Evolutionary conservation across 2,329 filamentous ascomycete species (phyloP).

Genomic region (Penicillium palitans): DNA sequence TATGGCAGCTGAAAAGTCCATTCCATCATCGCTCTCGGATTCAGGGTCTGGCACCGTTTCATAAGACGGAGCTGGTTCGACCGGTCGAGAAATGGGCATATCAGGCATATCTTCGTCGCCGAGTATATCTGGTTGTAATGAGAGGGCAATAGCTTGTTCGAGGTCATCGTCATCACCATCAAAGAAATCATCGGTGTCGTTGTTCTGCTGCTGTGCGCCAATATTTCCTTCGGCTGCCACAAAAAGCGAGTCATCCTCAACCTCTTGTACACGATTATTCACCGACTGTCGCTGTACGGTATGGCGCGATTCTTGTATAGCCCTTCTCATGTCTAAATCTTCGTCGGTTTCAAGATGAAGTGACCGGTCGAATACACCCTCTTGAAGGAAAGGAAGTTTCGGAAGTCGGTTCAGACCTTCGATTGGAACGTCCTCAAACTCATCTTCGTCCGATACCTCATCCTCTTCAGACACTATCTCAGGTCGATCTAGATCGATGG

Average conservation of each 20-base stretch:
- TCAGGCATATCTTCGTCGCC: conserved; percentile 44
- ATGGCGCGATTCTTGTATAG: conserved; percentile 47
- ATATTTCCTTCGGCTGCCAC: conserved; percentile 50
- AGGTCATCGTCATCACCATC: conserved; percentile 72
- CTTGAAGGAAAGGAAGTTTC: conserved; percentile 52
- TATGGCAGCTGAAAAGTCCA: conserved; percentile 76
- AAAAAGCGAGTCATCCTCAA: conserved; percentile 58
- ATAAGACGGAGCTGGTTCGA: conserved; percentile 40
- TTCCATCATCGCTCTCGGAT: conserved; percentile 65
- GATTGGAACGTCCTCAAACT: conserved; percentile 91
- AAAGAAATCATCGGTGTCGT: conserved; percentile 58
- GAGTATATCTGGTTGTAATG: conserved; percentile 58
- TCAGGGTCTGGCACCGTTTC: conserved; percentile 35
- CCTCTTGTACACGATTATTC: conserved; percentile 10
- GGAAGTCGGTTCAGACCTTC: conserved; percentile 84
- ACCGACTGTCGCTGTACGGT: not conserved
- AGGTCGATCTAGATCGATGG: conserved; percentile 80
- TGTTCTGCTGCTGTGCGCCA: conserved; percentile 14
- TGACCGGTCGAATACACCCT: conserved; percentile 40
- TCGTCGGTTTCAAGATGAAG: conserved; percentile 33
- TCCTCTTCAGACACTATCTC: conserved; percentile 56
- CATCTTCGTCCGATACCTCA: conserved; percentile 67
- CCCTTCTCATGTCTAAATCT: conserved; percentile 48
- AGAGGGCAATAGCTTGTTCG: conserved; percentile 79
- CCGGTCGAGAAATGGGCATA: conserved; percentile 44